A percentile compares a stretch with the other conserved stretches of the same genome.
Conservation (phyloP, 352 stramenopile species). For the Aphanomyces euteiches region DNA sequence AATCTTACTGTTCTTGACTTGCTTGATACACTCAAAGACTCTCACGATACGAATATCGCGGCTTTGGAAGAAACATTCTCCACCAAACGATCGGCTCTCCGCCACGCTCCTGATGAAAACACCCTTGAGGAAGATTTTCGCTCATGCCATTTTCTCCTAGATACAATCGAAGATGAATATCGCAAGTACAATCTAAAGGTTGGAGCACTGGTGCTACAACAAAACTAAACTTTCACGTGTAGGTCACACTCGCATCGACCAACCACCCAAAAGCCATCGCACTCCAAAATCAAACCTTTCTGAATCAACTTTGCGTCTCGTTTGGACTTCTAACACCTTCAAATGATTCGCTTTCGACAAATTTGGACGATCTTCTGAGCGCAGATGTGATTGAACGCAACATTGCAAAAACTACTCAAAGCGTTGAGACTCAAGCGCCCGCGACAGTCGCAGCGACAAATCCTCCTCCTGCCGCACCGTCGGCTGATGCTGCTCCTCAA, state of each 20-base stretch:
- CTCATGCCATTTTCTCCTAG: slow-evolving; percentile 48
- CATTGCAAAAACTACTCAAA: too few species aligned
- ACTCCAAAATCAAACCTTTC: slow-evolving; percentile 47
- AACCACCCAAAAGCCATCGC: slow-evolving; percentile 54
- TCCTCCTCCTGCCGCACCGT: neutral
- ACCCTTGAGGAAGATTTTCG: slow-evolving; percentile 61
- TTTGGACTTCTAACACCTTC: slow-evolving; percentile 44
- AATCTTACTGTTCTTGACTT: slow-evolving; percentile 68
- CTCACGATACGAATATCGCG: slow-evolving; percentile 50
- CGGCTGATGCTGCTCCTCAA: neutral
- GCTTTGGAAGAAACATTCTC: slow-evolving; percentile 50
- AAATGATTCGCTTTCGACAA: slow-evolving; percentile 35
- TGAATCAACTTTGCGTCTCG: slow-evolving; percentile 42
- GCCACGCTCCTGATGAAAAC: slow-evolving; percentile 63
- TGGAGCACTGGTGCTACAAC: neutral
- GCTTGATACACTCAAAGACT: slow-evolving; percentile 69
- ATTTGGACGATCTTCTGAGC: slow-evolving; percentile 51
- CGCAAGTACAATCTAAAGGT: slow-evolving; percentile 57
- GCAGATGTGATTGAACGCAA: slow-evolving; percentile 41
- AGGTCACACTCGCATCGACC: slow-evolving; percentile 39
- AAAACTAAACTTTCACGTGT: neutral
- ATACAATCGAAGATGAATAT: slow-evolving; percentile 72
- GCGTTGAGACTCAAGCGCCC: too few species aligned
- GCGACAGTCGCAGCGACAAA: too few species aligned
- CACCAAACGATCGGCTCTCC: slow-evolving; percentile 48